phyloP scores from a whole-genome alignment of 2,329 filamentous ascomycete genomes.

The Trichoderma sp. region DNA sequence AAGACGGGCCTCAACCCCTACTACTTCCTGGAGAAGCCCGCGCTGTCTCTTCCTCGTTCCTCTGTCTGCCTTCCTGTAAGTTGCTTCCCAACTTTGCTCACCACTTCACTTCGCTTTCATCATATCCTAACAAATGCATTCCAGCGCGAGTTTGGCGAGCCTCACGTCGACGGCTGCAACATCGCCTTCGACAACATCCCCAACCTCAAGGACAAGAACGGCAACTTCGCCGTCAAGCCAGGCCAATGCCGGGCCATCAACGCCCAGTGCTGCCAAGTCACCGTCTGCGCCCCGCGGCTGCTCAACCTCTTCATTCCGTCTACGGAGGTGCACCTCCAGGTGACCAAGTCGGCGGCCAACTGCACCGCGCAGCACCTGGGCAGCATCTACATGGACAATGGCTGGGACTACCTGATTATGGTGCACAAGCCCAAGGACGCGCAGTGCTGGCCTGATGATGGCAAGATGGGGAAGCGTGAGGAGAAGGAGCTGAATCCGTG shows the following conservation, averaged over 20 bases:
- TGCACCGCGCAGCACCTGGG: neutral
- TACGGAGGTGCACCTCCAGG: neutral
- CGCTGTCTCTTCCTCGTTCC: neutral
- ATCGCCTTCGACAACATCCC: neutral
- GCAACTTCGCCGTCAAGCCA: conserved; percentile 1
- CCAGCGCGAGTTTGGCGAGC: neutral
- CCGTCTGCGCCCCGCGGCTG: neutral
- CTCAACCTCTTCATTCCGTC: neutral
- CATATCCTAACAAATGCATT: no score
- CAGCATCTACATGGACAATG: neutral
- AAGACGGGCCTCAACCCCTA: neutral
- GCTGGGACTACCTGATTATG: neutral
- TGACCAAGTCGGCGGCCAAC: neutral
- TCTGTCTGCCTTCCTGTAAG: conserved; percentile 7
- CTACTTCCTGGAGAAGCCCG: neutral
- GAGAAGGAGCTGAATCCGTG: no score
- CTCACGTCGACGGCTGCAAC: conserved; percentile 2
- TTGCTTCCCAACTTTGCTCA: neutral
- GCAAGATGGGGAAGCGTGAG: no score
- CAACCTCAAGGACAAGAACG: neutral
- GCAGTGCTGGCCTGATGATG: no score
- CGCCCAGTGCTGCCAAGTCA: neutral
- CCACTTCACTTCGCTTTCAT: neutral
- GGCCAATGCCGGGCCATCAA: conserved; percentile 7
- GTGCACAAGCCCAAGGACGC: neutral